These are phyloP conservation scores for Rhododendron ferrugineum DNA, from an alignment of 148 eudicot genomes.

Conservation along the genomic window DNA sequence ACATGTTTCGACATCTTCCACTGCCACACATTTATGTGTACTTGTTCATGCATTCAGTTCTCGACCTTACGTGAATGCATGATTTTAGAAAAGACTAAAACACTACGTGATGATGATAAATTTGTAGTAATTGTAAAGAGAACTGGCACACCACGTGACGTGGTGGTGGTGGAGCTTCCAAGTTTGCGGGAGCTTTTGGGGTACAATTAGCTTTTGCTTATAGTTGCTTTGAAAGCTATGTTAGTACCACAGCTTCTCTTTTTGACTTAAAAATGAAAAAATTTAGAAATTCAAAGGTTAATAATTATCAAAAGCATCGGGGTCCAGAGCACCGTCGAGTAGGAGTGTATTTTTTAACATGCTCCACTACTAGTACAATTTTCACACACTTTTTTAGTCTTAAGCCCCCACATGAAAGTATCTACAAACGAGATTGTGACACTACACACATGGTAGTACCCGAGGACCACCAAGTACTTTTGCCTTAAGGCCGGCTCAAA, in stretches of 20 bases:
- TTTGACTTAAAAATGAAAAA: not conserved
- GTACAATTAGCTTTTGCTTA: not conserved
- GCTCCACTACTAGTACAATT: not conserved
- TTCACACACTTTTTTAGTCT: not conserved
- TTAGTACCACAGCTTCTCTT: not conserved
- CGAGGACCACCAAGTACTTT: not conserved
- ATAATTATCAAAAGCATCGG: not conserved
- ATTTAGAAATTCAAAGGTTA: not conserved
- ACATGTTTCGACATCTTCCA: not conserved
- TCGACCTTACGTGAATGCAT: too few relatives aligned
- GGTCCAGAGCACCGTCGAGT: not conserved
- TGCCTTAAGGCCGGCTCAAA: not conserved
- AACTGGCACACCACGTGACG: not conserved
- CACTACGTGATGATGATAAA: too few relatives aligned
- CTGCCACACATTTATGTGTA: not conserved
- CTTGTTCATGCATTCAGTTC: not conserved
- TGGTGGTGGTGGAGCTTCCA: not conserved
- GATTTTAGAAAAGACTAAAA: not conserved
- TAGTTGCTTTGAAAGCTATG: not conserved
- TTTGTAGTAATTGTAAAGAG: too few relatives aligned
- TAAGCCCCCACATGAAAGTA: not conserved
- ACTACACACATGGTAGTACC: not conserved
- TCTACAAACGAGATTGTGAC: not conserved
- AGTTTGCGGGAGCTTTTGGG: not conserved
- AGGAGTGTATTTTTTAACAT: too few relatives aligned